phyloP scores from a whole-genome alignment of 352 stramenopile genomes.

The Phytophthora citrophthora region DNA sequence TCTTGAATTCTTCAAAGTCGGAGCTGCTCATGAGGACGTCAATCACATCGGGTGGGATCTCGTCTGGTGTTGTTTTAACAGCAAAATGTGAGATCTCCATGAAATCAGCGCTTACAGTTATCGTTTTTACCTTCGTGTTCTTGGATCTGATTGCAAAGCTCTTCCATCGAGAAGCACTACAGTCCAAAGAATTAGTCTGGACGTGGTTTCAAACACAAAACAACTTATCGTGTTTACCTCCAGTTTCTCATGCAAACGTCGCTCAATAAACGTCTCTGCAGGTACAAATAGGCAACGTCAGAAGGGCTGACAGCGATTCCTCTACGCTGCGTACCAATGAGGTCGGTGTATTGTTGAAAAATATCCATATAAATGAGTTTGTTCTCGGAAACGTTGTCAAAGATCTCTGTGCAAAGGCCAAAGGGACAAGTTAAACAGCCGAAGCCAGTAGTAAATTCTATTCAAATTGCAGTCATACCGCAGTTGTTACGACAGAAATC shows the following conservation, averaged over 20 bases:
- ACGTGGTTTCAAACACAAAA: too few relatives aligned
- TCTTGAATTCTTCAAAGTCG: conserved; percentile 91
- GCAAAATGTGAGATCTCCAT: conserved; percentile 4
- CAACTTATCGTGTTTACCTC: conserved; percentile 40
- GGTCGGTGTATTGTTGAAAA: conserved; percentile 76
- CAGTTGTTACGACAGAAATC: conserved; percentile 84
- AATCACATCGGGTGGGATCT: conserved; percentile 81
- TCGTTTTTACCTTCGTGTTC: conserved; percentile 66
- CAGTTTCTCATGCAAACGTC: conserved; percentile 65
- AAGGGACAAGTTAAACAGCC: background rate
- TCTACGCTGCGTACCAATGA: conserved; percentile 61
- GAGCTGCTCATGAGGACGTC: conserved; percentile 83
- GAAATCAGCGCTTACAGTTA: background rate
- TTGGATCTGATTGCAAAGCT: conserved; percentile 82
- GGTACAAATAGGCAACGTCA: conserved; percentile 16
- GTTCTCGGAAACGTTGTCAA: conserved; percentile 86
- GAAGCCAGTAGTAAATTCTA: background rate
- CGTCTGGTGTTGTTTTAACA: conserved; percentile 40
- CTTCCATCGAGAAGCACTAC: conserved; percentile 85
- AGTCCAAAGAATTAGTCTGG: background rate
- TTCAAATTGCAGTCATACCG: conserved; percentile 39
- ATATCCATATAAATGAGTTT: conserved; percentile 86
- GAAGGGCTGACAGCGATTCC: background rate
- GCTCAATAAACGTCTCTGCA: conserved; percentile 74
- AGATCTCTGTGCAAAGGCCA: conserved; percentile 66